Base-by-base conservation (phyloP, 164 flowering plant species). In the Sextonia rubra region DNA sequence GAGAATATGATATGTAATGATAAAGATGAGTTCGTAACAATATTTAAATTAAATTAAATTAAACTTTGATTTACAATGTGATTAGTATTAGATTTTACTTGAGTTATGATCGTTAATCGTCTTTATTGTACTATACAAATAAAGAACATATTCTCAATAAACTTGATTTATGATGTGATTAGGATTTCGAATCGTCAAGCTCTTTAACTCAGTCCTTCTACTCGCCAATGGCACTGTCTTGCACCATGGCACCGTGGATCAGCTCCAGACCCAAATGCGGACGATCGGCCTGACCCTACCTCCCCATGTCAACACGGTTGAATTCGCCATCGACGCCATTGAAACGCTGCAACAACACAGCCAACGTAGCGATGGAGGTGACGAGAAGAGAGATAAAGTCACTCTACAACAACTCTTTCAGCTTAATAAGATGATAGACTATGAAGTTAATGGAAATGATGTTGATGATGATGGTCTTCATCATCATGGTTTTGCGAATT, bases 351-450 rank as follows among this genome's bases (percentile, higher is more conserved):
- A 80, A 55, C 73, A 78, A 47, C 75, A 61, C 71, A 60, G 47
- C 60, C 69, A 73, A 65, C 47, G 63, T 20, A 62, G 20, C 6
- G 72, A 48, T 22, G 71, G 60, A 12, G 74, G 70, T 17, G 17
- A 30, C 37, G 58, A 18, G 1, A 71, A 37, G 73, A 77, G 56
- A n/a, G 76, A 84, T 44, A 84, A 78, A 76, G 82, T 67, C 74
- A 93, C 95, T 8, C 82, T 93, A 20, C 94, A 91, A 60, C 93
- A 90, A 82, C 89, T 94, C 11, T 91, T 94, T 78, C 97, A 89
- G 49, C 90, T 86, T 58, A 86, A 92, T 3, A 91, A 85, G 76
- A 89, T 85, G n/a, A 75, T 84, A 0, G 88, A 88, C 49, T 86
- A 85, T 27, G 90, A 83, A 49, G 27, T 52, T 24, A 56, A 73